Evolutionary conservation across 257 asterid species (phyloP), one percentile per base, ranked within the genome.

Genomic region (Salvia splendens): DNA sequence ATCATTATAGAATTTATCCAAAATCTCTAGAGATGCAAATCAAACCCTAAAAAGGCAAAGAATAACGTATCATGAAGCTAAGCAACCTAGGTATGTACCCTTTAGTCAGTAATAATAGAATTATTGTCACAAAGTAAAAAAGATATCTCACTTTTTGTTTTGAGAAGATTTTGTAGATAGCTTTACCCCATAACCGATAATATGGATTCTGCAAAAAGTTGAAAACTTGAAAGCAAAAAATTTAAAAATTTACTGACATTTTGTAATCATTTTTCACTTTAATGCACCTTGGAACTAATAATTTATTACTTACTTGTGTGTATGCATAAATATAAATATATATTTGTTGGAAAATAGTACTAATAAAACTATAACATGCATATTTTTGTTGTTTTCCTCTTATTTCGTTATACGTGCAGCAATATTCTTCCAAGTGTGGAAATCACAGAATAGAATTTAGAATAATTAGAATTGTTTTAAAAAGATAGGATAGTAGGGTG

Each of bases 111-210:
- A 68, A 75, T 72, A 59, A 76, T 65, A 74, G 72, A 72, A 77
- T 57, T 63, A 74, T 80, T 63, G 64, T 12, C 70, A 73, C 78
- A 67, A 74, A 72, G 72, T 53, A 75, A 41, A 70, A 78, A 76
- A 77, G 77, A 75, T 74, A 73, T 80, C 81, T 38, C 42, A 60
- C 85, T 77, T 80, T 77, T 51, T 72, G 80, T 69, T 64, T 77
- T 72, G 52, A 61, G 40, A 80, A 72, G 84, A 79, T 82, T 74
- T 82, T 61, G 54, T 65, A 30, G 64, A 77, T 75, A 74, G 65
- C 78, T 76, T 76, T 77, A 56, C 61, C 67, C 70, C 61, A 64
- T 52, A 42, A 2, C 15, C 71, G 75, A 68, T 36, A 33, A 20
- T 72, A 20, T 59, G 48, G 70, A 77, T 69, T 73, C 79, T 69